These are phyloP conservation scores for Daldinia eschscholtzii DNA, from an alignment of 2,329 filamentous ascomycete genomes.

Conservation along the genomic window DNA sequence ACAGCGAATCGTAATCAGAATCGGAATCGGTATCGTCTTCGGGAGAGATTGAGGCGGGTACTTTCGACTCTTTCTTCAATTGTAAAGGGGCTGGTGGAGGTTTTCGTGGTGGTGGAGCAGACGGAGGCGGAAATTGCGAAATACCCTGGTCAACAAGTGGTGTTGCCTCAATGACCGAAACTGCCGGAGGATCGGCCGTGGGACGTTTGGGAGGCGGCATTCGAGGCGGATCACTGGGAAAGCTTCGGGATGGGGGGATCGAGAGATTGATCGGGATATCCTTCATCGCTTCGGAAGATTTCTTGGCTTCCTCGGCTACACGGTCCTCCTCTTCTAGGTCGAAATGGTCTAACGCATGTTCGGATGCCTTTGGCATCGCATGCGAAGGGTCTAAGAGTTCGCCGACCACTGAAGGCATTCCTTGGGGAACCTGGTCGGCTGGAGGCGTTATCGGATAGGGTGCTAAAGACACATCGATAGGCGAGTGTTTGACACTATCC, in stretches of 20 bases:
- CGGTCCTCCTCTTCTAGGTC: slow-evolving; percentile 68
- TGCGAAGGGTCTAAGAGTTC: slow-evolving; percentile 69
- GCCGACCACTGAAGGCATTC: slow-evolving; percentile 59
- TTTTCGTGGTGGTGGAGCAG: slow-evolving; percentile 77
- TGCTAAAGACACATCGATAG: slow-evolving; percentile 70
- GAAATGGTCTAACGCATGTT: slow-evolving; percentile 69
- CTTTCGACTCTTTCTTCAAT: slow-evolving; percentile 64
- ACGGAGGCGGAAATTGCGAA: slow-evolving; percentile 64
- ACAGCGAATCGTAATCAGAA: slow-evolving; percentile 85
- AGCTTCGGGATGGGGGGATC: slow-evolving; percentile 68
- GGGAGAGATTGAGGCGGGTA: slow-evolving; percentile 46
- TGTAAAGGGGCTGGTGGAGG: slow-evolving; percentile 87
- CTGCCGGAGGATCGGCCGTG: slow-evolving; percentile 51
- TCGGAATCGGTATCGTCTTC: slow-evolving; percentile 75
- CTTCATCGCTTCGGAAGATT: slow-evolving; percentile 59
- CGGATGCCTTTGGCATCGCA: slow-evolving; percentile 70
- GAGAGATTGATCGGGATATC: slow-evolving; percentile 65
- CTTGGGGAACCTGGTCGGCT: slow-evolving; percentile 61
- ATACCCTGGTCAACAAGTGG: slow-evolving; percentile 61
- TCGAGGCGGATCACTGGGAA: slow-evolving; percentile 65
- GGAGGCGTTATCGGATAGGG: slow-evolving; percentile 76
- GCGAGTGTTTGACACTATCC: slow-evolving; percentile 66
- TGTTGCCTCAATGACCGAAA: slow-evolving; percentile 60
- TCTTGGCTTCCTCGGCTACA: slow-evolving; percentile 60
- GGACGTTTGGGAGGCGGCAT: slow-evolving; percentile 67